phyloP scores from a whole-genome alignment of 768 basidiomycete species.

The Terana coerulea region DNA sequence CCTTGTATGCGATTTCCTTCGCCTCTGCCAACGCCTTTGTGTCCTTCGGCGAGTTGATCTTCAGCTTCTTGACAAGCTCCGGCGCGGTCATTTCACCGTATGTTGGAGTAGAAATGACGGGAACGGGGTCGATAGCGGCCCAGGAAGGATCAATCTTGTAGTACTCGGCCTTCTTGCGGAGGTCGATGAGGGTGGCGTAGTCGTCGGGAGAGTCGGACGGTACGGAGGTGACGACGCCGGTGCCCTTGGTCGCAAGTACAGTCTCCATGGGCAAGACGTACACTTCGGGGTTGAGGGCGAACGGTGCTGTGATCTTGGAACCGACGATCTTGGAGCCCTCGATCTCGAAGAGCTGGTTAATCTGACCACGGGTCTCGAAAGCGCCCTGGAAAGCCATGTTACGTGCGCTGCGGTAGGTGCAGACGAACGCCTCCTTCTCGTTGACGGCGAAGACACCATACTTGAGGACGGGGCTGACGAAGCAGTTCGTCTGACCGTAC shows the following conservation, averaged over 20 bases:
- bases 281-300: conserved; percentile 77
- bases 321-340: conserved; percentile 80
- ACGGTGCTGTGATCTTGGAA: conserved; percentile 86
- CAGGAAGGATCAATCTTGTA: conserved; percentile 93
- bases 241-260: conserved; percentile 96
- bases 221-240: conserved; percentile 96
- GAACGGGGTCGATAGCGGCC: conserved; percentile 80
- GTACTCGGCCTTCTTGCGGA: conserved; percentile 94
- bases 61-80: conserved; percentile 78
- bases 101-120: conserved; percentile 84
- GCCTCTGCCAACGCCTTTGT: conserved; percentile 90
- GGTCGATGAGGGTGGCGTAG: conserved; percentile 82
- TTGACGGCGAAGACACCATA: conserved; percentile 92
- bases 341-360: conserved; percentile 72
- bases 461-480: conserved; percentile 85
- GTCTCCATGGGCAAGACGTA: conserved; percentile 99
- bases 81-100: conserved; percentile 91
- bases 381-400: conserved; percentile 97
- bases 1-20: conserved; percentile 97
- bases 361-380: conserved; percentile 65
- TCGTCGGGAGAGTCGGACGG: conserved; percentile 99
- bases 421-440: conserved; percentile 83
- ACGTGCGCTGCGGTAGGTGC: conserved; percentile 87
- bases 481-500: conserved; percentile 99
- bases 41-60: conserved; percentile 96